Conservation (phyloP, 2,329 filamentous ascomycete genomes). For the Ascochyta fabae region DNA sequence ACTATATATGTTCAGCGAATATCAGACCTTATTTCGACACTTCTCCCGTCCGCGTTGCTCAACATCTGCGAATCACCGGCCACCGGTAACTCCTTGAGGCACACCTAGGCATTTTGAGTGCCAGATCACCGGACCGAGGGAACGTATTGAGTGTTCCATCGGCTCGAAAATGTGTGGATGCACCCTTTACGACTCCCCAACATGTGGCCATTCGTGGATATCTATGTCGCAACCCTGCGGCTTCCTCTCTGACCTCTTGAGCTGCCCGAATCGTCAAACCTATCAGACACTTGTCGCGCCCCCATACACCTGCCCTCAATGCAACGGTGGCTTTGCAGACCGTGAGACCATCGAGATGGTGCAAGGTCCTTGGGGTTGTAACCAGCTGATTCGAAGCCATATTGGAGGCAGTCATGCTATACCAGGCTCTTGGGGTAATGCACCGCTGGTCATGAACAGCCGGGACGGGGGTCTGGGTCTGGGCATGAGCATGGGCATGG, state of each 20-base stretch:
- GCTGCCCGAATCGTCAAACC: conserved; percentile 48
- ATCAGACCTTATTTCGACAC: conserved; percentile 5
- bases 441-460: conserved; percentile 20
- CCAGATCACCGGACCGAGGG: too few relatives aligned
- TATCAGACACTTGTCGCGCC: conserved; percentile 37
- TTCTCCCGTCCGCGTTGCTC: not conserved
- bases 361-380: conserved; percentile 41
- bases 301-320: conserved; percentile 36
- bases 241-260: conserved; percentile 49
- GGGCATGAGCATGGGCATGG: conserved; percentile 13
- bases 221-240: conserved; percentile 55
- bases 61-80: not conserved
- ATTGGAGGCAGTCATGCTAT: conserved; percentile 35
- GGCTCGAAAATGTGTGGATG: conserved; percentile 55
- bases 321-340: conserved; percentile 37
- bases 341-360: conserved; percentile 42
- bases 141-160: not conserved
- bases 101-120: not conserved
- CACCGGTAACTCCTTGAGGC: not conserved
- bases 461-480: conserved; percentile 8
- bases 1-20: conserved; percentile 31
- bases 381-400: conserved; percentile 38
- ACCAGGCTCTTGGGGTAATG: conserved; percentile 36
- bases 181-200: conserved; percentile 53
- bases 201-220: conserved; percentile 58